Base-by-base conservation (phyloP, 306 rosid genomes). In the Hylodesmum podocarpum region DNA sequence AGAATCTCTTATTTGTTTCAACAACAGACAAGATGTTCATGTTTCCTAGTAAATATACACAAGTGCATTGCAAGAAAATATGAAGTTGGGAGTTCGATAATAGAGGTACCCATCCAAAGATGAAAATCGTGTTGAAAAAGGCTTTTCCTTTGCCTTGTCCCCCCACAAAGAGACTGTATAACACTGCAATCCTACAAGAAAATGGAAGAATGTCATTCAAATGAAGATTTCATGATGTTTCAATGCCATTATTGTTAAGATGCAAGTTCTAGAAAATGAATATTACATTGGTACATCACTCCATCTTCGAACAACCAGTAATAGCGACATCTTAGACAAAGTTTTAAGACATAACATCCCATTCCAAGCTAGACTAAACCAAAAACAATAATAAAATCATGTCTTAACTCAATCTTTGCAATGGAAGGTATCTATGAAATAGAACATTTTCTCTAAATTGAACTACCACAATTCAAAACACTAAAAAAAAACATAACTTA, bases 151-250 rank as follows among this genome's bases (percentile, higher is more conserved):
- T 78, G 78, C 97, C 83, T 88, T 90, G 80, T 94, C 98, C 55
- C n/a, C n/a, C 97, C 97, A 54, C 92, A 94, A 51, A 91, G 95
- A 81, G 95, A 85, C 73, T 81, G 69, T 49, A 97, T 97, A 31
- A 87, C 89, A 76, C 61, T 82, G 72, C 70, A 91, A 86, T 94
- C 98, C 98, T 94, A 79, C 78, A 80, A 46, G 43, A 24, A 51
- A 63, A 72, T 41, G 66, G 21, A 72, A 77, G 21, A 57, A 5
- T 6, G 58, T 37, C 72, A 74, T 24, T 41, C 78, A 61, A 75
- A 39, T 14, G 58, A 47, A 53, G 53, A 51, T 29, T 53, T 51
- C 74, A 63, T 10, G 36, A 49, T 16, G 36, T 49, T 39, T 39
- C 40, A 72, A 72, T 51, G 29, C 8, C 4, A 72, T 33, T 51